phyloP scores from a whole-genome alignment of 176 grass and related monocot species.

The Themeda triandra region DNA sequence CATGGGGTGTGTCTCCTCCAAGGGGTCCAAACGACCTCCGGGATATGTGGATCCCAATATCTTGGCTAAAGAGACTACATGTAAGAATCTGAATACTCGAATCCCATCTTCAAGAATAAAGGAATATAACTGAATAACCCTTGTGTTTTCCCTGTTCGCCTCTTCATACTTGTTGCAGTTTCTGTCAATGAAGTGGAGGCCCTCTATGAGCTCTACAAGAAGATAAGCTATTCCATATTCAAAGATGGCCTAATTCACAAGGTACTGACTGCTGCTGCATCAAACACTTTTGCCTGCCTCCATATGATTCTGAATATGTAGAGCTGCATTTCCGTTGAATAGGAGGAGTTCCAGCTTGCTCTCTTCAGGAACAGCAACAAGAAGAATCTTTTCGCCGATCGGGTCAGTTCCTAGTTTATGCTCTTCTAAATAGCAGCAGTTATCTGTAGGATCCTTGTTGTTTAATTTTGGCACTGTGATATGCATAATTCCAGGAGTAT shows the following conservation, averaged over 20 bases:
- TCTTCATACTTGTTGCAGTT: constrained; percentile 35
- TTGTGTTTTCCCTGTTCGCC: constrained; percentile 7
- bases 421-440: background rate
- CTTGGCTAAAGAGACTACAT: constrained; percentile 64
- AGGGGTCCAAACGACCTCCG: constrained; percentile 33
- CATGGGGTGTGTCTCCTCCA: constrained; percentile 63
- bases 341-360: constrained; percentile 87
- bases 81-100: constrained; percentile 34
- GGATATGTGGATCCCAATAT: constrained; percentile 45
- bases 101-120: background rate
- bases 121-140: background rate
- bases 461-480: background rate
- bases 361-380: constrained; percentile 72
- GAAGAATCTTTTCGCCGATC: constrained; percentile 72
- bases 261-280: constrained; percentile 6
- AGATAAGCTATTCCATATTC: constrained; percentile 70
- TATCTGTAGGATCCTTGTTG: background rate
- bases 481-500: background rate
- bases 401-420: constrained; percentile 39
- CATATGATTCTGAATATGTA: background rate
- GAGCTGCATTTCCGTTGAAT: background rate
- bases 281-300: background rate
- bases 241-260: constrained; percentile 81
- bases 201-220: constrained; percentile 76
- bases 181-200: constrained; percentile 77